Conservation (phyloP, 495 filamentous ascomycete genomes). For the Podospora conica region DNA sequence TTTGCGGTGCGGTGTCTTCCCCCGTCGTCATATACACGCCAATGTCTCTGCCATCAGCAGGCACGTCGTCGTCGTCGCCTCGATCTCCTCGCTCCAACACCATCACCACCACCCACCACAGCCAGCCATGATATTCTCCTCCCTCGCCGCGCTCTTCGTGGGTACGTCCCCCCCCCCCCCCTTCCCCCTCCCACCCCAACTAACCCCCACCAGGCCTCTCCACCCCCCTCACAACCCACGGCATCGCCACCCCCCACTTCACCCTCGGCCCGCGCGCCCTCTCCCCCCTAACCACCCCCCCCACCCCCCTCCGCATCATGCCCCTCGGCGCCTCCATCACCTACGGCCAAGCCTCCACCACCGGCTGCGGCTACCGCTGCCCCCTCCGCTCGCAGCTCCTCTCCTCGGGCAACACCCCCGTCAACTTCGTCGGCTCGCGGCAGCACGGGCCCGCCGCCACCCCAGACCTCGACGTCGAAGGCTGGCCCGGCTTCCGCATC, state of each 20-base stretch:
- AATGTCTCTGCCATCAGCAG: constrained; percentile 1
- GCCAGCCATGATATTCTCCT: constrained; percentile 14
- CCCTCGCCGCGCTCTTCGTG: constrained; percentile 8
- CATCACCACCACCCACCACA: background rate
- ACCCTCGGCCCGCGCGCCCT: constrained; percentile 9
- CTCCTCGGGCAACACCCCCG: constrained; percentile 26
- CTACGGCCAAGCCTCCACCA: constrained; percentile 33
- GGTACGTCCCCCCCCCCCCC: constrained; percentile 6
- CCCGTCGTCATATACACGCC: background rate
- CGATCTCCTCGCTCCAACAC: background rate
- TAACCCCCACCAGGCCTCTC: constrained; percentile 16
- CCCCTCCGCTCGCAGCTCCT: constrained; percentile 25
- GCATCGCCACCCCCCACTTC: constrained; percentile 20
- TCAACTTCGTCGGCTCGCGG: constrained; percentile 48
- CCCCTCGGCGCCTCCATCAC: constrained; percentile 54
- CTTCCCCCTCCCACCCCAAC: background rate
- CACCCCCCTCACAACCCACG: constrained; percentile 21
- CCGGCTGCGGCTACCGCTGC: constrained; percentile 35
- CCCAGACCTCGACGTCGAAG: constrained; percentile 49
- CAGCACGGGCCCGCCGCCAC: constrained; percentile 46
- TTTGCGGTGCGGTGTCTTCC: background rate
- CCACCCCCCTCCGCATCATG: constrained; percentile 41
- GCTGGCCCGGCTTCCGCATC: constrained; percentile 43
- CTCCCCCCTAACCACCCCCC: constrained; percentile 15
- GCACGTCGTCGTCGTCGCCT: too few species aligned